Evolutionary conservation across 345 rosid species (phyloP), one percentile per base, ranked within the genome.

Genomic region (Rhizophora mangle): DNA sequence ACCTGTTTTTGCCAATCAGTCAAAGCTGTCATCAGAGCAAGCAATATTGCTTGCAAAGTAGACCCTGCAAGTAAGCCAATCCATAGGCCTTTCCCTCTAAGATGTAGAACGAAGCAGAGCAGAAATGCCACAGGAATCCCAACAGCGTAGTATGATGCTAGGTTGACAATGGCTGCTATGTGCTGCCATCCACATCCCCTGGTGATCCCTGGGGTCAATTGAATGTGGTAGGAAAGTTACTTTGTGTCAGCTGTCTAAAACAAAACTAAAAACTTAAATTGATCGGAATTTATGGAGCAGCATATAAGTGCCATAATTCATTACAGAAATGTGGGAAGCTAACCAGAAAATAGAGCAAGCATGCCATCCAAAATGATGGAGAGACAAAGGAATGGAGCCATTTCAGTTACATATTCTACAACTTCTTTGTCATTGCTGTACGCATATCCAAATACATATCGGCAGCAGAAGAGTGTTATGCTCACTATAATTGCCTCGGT

Each of bases 161-260:
- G 62, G 49, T 78, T 82, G 27, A 78, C 47, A 16, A 68, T 68
- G 9, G 81, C 82, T 4, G 84, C 82, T 26, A 74, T 55, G 6
- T 60, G 62, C 62, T 78, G 81, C 87, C 82, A 81, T 21, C 87
- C 87, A 27, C 84, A 68, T 34, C 82, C 84, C 64, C 77, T 76
- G 0, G 82, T 82, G 46, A 83, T 71, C 47, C 87, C 87, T 78
- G 70, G 15, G 13, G 15, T 39, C 16, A 39, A 16, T 10, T 9
- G 4, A 39, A 9, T 39, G 1, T 9, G 47, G 47, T 39, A 10
- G 11, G 11, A 39, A 9, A 9, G 16, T 9, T 9, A 16, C 11
- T 39, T 39, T 11, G 16, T 39, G 11, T 9, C 15, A 2, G 13
- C 46, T 39, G 3, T 39, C 13, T 9, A 9, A 39, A 10, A 34